These are phyloP conservation scores for Myrmaecium sp. DNA, from an alignment of 2,329 filamentous ascomycete genomes.

Conservation along the genomic window DNA sequence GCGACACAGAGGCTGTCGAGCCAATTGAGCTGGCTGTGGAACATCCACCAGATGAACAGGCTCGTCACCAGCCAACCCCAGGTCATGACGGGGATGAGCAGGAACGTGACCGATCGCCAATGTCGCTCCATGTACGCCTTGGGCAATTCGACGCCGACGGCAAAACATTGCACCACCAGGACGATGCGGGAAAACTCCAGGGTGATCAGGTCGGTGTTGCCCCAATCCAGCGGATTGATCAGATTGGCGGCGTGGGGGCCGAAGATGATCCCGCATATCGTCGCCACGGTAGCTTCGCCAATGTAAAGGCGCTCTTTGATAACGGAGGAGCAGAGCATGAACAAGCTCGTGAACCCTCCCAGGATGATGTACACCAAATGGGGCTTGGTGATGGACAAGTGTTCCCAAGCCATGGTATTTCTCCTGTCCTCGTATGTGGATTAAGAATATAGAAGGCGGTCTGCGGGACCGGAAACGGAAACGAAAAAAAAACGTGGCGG, in stretches of 20 bases:
- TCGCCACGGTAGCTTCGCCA: constrained; percentile 90
- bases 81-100: constrained; percentile 92
- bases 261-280: constrained; percentile 74
- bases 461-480: too few species aligned
- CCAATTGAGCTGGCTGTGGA: constrained; percentile 59
- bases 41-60: constrained; percentile 86
- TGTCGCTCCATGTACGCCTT: constrained; percentile 96
- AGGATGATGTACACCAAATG: constrained; percentile 98
- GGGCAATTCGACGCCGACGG: constrained; percentile 77
- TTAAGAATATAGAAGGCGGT: not conserved
- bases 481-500: too few species aligned
- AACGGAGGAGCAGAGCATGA: constrained; percentile 95
- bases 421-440: too few species aligned
- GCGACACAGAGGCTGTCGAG: constrained; percentile 75
- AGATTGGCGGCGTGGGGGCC: constrained; percentile 70
- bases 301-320: constrained; percentile 99
- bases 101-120: constrained; percentile 78
- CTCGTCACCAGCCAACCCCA: constrained; percentile 89
- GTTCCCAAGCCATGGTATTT: constrained; percentile 54
- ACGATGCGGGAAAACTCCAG: constrained; percentile 82
- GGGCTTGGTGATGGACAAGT: constrained; percentile 75
- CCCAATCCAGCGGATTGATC: constrained; percentile 61
- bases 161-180: constrained; percentile 82
- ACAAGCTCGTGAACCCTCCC: constrained; percentile 90
- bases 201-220: constrained; percentile 70